Evolutionary conservation across 306 rosid species (phyloP), one percentile per base, ranked within the genome.

Genomic region (Alnus glutinosa): DNA sequence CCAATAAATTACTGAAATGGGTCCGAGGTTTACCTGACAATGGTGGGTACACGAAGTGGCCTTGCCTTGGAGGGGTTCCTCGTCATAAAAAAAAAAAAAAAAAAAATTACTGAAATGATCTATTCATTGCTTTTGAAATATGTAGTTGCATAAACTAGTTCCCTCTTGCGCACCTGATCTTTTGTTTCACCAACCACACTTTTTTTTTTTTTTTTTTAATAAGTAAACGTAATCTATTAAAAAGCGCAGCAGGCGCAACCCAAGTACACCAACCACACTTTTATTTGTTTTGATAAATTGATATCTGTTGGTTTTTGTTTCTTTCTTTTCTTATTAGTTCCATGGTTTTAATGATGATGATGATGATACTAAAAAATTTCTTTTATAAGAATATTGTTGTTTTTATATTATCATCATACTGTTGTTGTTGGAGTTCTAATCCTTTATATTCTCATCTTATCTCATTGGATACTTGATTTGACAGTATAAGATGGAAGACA

Each of bases 401-500:
- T 59, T 12, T 52, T 19, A 46, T 7, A 11, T 12, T 49, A 14
- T 49, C 15, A 49, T 49, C 52, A 10, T 9, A 9, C 52, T 49
- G 13, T 11, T 49, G 52, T 49, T 49, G 52, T 9, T 49, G 23
- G 52, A 2, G 15, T 48, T 76, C 44, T 37, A 39, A 58, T 67
- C 1, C 37, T 49, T 6, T 78, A 63, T n/a, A 23, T 48, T 57
- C 76, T 70, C 67, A 30, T 63, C 55, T 7, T 70, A 64, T 78
- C 23, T 49, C 59, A 57, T 57, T 76, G 63, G 62, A 77, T 82
- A 48, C 78, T 71, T 76, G 49, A 59, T 83, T 73, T 79, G 73
- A 67, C 97, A 96, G 99, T 89, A 91, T 96, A 96, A 90, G 99
- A 82, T 96, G 99, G 99, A 96, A 88, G 91, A 96, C 99, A 46